Base-by-base conservation (phyloP, 2,329 filamentous ascomycete species). In the Venturia asperata region DNA sequence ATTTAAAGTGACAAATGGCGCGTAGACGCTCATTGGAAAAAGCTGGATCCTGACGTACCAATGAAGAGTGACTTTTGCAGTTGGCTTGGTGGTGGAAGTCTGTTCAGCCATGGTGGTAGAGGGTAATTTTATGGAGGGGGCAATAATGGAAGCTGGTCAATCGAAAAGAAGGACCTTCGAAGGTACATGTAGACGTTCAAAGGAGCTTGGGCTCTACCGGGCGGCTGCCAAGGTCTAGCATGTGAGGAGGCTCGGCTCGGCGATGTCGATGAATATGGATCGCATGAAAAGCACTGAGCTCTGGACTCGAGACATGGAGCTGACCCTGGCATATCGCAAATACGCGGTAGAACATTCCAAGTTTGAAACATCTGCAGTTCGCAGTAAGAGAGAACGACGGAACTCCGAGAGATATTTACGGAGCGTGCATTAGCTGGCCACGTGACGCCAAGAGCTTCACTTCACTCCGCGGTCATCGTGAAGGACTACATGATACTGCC, bases 41-140 rank as follows among this genome's bases (percentile, higher is more conserved):
- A 21, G 21, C 47, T 27, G 13, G 30, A 9, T 37, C 2, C 9
- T 27, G 21, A 67, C 74, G 65, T 75, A 87, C 86, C 86, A 88
- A 75, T 87, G 85, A 43, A 89, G 80, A 66, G 82, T 87, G 67
- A 88, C 78, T 69, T 86, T 85, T 64, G 82, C 76, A 52, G 78
- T 72, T 63, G 68, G 66, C 65, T 55, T 63, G 65, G 70, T 19
- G 52, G 62, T 24, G 21, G 21, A 24, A 55, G 62, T 49, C 30
- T 58, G 52, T 37, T 58, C 52, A n/a, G 52, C 52, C 52, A 58
- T 58, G 24, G 13, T 58, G 13, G 27, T 34, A 1, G 7, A n/a
- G 5, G 15, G 37, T 3, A 27, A 15, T 2, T 15, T 2, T 55
- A 34, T 13, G 30, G 17, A 56, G 19, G 10, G 1, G 24, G 37